These are phyloP conservation scores for Sporothrix inflata DNA, from an alignment of 2,329 filamentous ascomycete species.

Conservation along the genomic window DNA sequence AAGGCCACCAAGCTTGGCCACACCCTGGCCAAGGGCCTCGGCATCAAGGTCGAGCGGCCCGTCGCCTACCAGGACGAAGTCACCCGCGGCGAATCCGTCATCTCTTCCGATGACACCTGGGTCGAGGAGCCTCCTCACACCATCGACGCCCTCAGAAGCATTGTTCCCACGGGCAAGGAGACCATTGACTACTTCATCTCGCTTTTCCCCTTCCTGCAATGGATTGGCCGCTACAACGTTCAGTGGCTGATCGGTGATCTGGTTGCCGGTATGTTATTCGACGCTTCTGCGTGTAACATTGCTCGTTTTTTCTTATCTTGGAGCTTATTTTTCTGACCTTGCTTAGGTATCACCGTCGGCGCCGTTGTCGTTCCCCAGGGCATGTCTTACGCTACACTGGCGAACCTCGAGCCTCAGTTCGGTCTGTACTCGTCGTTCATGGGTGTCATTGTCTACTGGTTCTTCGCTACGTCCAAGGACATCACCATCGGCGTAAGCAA, in stretches of 20 bases:
- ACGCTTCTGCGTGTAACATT: slow-evolving; percentile 20
- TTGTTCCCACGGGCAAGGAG: slow-evolving; percentile 62
- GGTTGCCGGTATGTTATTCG: slow-evolving; percentile 70
- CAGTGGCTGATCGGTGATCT: slow-evolving; percentile 90
- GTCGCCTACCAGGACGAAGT: slow-evolving; percentile 64
- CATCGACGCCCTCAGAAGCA: slow-evolving; percentile 68
- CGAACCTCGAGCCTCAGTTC: slow-evolving; percentile 77
- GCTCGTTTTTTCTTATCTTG: not conserved
- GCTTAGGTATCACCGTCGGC: slow-evolving; percentile 57
- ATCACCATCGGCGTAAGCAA: slow-evolving; percentile 87
- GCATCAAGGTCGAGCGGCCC: slow-evolving; percentile 77
- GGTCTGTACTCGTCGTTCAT: slow-evolving; percentile 96
- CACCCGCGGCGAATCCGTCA: slow-evolving; percentile 76
- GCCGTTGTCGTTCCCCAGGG: slow-evolving; percentile 86
- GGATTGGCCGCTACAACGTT: slow-evolving; percentile 86
- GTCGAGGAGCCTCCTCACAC: slow-evolving; percentile 80
- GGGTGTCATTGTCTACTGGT: slow-evolving; percentile 93
- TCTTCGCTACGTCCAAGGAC: slow-evolving; percentile 97
- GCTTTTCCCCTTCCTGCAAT: slow-evolving; percentile 86
- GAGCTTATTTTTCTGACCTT: not conserved
- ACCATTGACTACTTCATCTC: slow-evolving; percentile 64
- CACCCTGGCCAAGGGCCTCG: slow-evolving; percentile 74
- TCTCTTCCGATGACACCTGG: slow-evolving; percentile 75
- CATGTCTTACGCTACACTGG: slow-evolving; percentile 91
- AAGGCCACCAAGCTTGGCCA: slow-evolving; percentile 66